Conservation (phyloP, 371 early-diverging fungal species). For the Furculomyces boomerangus region DNA sequence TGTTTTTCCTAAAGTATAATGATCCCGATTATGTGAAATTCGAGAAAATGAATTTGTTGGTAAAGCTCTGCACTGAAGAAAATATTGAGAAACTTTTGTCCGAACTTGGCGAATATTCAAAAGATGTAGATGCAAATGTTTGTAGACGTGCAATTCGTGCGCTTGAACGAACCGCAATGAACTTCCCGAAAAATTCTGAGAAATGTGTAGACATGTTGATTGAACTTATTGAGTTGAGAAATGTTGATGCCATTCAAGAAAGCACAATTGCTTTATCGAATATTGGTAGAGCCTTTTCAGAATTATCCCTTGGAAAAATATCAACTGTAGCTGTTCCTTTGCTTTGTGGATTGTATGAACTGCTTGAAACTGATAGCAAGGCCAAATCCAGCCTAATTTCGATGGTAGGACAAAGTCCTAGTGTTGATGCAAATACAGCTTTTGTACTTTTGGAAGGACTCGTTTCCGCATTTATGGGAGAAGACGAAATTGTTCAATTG, state of each 20-base stretch:
- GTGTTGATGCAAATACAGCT: conserved; percentile 76
- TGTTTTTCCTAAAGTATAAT: conserved; percentile 92
- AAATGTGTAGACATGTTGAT: conserved; percentile 69
- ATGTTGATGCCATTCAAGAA: neutral
- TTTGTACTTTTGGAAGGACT: conserved; percentile 58
- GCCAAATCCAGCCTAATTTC: conserved; percentile 86
- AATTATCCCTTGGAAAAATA: conserved; percentile 83
- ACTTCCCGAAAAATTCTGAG: conserved; percentile 74
- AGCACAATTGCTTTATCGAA: neutral
- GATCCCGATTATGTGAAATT: conserved; percentile 93
- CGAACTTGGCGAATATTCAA: conserved; percentile 87
- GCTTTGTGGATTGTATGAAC: neutral
- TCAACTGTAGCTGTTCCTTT: conserved; percentile 78
- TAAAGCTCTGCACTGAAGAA: conserved; percentile 53
- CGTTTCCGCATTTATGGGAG: conserved; percentile 44
- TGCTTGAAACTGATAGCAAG: conserved; percentile 19
- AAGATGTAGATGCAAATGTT: conserved; percentile 95
- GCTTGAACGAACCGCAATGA: conserved; percentile 85
- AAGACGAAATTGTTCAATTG: conserved; percentile 53
- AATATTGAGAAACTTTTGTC: conserved; percentile 69
- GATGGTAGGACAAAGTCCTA: conserved; percentile 88
- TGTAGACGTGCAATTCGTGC: conserved; percentile 78
- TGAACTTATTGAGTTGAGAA: conserved; percentile 73
- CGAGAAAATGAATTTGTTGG: conserved; percentile 80
- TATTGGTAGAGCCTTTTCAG: conserved; percentile 35